Evolutionary conservation across 441 rosid species (phyloP).

Genomic region (Euphorbia schlechtendalii): DNA sequence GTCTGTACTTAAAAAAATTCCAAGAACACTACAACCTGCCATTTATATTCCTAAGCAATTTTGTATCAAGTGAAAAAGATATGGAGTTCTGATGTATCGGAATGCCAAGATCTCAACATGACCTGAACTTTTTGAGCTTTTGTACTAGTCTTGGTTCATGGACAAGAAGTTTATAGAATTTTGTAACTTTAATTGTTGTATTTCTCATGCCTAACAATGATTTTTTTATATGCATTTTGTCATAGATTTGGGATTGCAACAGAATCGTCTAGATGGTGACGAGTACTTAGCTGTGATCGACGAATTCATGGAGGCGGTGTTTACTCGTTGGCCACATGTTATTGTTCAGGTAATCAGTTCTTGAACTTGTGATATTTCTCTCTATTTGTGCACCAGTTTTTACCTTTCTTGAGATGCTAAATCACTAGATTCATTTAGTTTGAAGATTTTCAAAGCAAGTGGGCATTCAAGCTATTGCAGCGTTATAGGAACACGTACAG

Average conservation of each 20-base stretch:
- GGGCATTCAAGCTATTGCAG: constrained; percentile 98
- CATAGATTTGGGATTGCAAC: constrained; percentile 93
- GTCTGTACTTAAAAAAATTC: background rate
- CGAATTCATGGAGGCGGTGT: constrained; percentile 99
- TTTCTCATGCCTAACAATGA: constrained; percentile 6
- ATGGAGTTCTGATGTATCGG: background rate
- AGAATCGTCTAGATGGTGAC: constrained; percentile 78
- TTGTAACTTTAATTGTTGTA: constrained; percentile 2
- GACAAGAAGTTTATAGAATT: background rate
- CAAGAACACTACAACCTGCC: background rate
- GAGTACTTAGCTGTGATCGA: constrained; percentile 72
- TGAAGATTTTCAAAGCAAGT: constrained; percentile 99
- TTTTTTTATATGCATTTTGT: constrained; percentile 13
- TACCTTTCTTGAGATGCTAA: constrained; percentile 16
- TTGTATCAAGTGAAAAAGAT: background rate
- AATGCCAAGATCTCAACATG: background rate
- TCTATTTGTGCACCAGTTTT: background rate
- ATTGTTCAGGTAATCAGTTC: constrained; percentile 75
- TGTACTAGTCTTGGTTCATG: background rate
- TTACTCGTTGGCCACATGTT: constrained; percentile 97
- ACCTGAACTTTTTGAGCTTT: background rate
- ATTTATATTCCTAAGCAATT: background rate
- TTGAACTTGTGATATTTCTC: constrained; percentile 6
- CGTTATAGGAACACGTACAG: constrained; percentile 71
- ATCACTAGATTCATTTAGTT: constrained; percentile 45